Percentiles rank a stretch among this genome's conserved stretches.
Evolutionary conservation across 306 rosid genomes (phyloP).

Genomic region (Pyrus bretschneideri): DNA sequence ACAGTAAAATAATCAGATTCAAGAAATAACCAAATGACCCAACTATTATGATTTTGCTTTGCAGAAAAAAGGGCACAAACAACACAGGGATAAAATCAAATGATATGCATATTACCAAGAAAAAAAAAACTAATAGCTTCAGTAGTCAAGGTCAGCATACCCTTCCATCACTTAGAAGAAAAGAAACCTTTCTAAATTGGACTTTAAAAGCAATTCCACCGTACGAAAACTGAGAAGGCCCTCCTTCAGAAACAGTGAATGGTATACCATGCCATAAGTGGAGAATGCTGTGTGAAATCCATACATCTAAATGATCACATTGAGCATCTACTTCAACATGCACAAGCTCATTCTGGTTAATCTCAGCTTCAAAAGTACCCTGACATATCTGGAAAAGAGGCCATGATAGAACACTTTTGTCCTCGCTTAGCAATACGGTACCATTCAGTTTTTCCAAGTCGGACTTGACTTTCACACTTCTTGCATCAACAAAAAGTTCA

Average conservation of each 20-base stretch:
- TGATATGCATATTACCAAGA: not conserved
- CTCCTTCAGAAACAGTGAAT: constrained; percentile 33
- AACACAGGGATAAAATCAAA: not conserved
- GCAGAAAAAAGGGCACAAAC: too few relatives aligned
- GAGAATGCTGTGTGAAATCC: constrained; percentile 69
- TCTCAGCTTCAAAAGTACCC: constrained; percentile 39
- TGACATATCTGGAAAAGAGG: constrained; percentile 63
- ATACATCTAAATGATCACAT: constrained; percentile 59
- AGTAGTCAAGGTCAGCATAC: constrained; percentile 34
- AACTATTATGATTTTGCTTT: too few relatives aligned
- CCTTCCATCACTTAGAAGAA: constrained; percentile 87
- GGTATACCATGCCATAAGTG: constrained; percentile 48
- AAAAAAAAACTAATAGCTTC: not conserved
- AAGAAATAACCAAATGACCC: too few relatives aligned
- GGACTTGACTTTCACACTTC: constrained; percentile 37
- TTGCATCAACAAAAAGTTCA: constrained; percentile 37
- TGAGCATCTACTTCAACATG: constrained; percentile 38
- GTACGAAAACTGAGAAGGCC: constrained; percentile 39
- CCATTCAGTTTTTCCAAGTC: constrained; percentile 56
- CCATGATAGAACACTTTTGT: constrained; percentile 44
- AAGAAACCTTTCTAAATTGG: constrained; percentile 53
- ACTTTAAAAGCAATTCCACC: constrained; percentile 39
- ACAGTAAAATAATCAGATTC: too few relatives aligned
- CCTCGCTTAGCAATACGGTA: constrained; percentile 37
- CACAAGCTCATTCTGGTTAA: constrained; percentile 18